Conservation (phyloP, 345 rosid genomes). For the Corchorus olitorius region DNA sequence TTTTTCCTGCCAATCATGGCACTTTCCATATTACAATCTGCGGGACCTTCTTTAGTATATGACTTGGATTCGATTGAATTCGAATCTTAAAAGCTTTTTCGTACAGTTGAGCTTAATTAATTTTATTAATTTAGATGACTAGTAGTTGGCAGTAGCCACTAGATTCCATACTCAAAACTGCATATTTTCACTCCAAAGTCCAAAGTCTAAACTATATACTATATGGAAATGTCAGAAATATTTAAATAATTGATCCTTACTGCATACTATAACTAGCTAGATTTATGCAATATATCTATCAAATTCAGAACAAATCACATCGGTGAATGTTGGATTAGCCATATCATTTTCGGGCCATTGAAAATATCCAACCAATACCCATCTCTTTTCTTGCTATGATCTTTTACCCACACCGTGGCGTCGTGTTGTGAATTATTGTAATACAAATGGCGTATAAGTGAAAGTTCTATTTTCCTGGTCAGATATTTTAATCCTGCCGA, state of each 20-base stretch:
- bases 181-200: background rate
- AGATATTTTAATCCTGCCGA: background rate
- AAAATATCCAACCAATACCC: too few species aligned
- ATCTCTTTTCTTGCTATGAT: too few species aligned
- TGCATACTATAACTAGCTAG: too few species aligned
- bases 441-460: background rate
- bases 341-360: too few species aligned
- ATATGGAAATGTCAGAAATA: too few species aligned
- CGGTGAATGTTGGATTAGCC: too few species aligned
- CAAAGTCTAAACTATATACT: too few species aligned
- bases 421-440: background rate
- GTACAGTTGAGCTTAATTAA: background rate
- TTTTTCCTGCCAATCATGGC: background rate
- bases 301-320: too few species aligned
- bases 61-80: background rate
- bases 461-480: background rate
- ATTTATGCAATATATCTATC: too few species aligned
- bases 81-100: background rate
- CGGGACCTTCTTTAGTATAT: background rate
- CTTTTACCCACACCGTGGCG: background rate
- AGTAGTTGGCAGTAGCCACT: background rate
- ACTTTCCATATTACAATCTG: background rate
- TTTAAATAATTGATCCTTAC: too few species aligned
- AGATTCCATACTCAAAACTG: background rate
- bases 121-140: background rate